phyloP scores from a whole-genome alignment of 2,329 filamentous ascomycete species.

The Camptophora hylomeconis region DNA sequence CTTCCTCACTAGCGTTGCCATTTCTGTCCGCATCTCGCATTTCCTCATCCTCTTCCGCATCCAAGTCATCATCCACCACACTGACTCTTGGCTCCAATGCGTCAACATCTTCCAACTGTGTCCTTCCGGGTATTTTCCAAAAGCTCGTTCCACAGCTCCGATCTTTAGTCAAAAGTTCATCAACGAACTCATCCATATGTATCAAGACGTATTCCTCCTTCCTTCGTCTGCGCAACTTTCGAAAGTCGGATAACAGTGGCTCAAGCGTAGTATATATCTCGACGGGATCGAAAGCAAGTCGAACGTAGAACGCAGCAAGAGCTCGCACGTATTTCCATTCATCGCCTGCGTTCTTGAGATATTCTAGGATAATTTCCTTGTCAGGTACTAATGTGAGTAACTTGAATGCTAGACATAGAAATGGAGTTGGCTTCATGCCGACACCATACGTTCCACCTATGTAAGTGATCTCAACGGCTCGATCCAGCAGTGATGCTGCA shows the following conservation, averaged over 20 bases:
- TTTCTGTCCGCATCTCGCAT: slow-evolving; percentile 9
- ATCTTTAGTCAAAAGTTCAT: slow-evolving; percentile 79
- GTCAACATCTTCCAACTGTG: slow-evolving; percentile 78
- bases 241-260: slow-evolving; percentile 64
- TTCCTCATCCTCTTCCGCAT: slow-evolving; percentile 29
- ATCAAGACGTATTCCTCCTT: slow-evolving; percentile 64
- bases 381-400: slow-evolving; percentile 75
- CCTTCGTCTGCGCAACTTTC: slow-evolving; percentile 69
- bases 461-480: slow-evolving; percentile 70
- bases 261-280: slow-evolving; percentile 73
- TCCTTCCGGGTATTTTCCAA: slow-evolving; percentile 77
- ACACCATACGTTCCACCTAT: slow-evolving; percentile 80
- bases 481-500: slow-evolving; percentile 65
- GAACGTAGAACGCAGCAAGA: slow-evolving; percentile 83
- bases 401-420: slow-evolving; percentile 90
- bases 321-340: slow-evolving; percentile 77
- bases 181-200: slow-evolving; percentile 82
- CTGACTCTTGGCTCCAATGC: slow-evolving; percentile 75
- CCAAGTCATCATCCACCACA: slow-evolving; percentile 56
- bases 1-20: slow-evolving; percentile 10
- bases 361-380: slow-evolving; percentile 66
- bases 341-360: slow-evolving; percentile 65
- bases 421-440: slow-evolving; percentile 73
- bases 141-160: slow-evolving; percentile 82
- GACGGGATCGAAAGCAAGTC: slow-evolving; percentile 69